Evolutionary conservation across 495 filamentous ascomycete genomes (phyloP), one percentile per base, ranked within the genome.

Genomic region (Penicillium paxilli): DNA sequence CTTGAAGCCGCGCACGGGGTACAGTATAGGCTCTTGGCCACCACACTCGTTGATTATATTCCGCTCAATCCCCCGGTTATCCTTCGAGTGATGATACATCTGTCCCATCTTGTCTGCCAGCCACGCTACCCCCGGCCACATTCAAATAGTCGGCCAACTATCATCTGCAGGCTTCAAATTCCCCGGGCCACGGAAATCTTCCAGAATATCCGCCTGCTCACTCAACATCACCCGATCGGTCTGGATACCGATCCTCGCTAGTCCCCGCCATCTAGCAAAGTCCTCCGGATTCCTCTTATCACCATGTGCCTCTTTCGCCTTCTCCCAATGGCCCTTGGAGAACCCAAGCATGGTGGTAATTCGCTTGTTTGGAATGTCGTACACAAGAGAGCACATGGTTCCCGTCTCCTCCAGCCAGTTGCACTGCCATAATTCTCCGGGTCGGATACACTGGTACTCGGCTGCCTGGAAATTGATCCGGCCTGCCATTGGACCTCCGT

Each of bases 391-490:
- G 52, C 68, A 71, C 7, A 74, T 69, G 1, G 72, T 72, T 2
- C 70, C 71, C 9, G 71, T 75, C 55, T 72, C 67, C 44, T 73
- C 70, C 16, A 74, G 62, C 71, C 70, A 75, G 45, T 74, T 73
- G 30, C 68, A 72, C 47, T 74, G 67, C 68, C 68, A 72, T 11
- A 70, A 58, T 57, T 73, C 71, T 1, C 68, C 67, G 1, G 63
- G 63, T 2, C 69, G 64, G 40, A 74, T 72, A 51, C 71, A 76
- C 26, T 73, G 67, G 51, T 75, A 75, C 5, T 64, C 64, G 1
- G 65, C 73, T 6, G 65, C 46, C 45, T 73, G 71, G 59, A 63
- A 73, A 44, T 75, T 75, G 37, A 62, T 60, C 2, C 70, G 64
- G 1, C 71, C 71, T 2, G 69, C 73, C 67, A 75, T 73, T 2